Evolutionary conservation across 805 yeast species (phyloP), one percentile per base, ranked within the genome.

Genomic region (Ogataea chonburiensis): DNA sequence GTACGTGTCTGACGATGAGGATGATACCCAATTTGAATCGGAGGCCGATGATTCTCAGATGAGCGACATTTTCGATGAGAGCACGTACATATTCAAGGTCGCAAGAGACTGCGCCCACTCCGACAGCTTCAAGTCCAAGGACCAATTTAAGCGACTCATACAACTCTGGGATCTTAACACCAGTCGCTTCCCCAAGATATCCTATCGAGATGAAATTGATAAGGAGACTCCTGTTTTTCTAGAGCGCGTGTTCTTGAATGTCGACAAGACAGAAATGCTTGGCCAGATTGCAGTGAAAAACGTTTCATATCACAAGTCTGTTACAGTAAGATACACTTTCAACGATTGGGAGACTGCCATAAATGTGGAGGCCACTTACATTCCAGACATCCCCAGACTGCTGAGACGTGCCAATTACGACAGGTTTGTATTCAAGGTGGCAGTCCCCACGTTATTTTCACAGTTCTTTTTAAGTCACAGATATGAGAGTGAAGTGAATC

Each of bases 281-380:
- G 97, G 96, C 2, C 79, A 79, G 35, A 67, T 89, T 29, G 85
- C 91, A 3, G 96, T 85, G 17, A 75, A 77, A 51, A 91, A 89
- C 63, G 36, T 86, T 4, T 68, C 81, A 8, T 89, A 68, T 60
- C 71, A 76, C 22, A 89, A 89, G 59, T 54, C 61, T 17, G 82
- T 91, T 13, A 71, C 76, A 11, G 71, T 85, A 11, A 69, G 88
- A 37, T 89, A 86, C 61, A 77, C 96, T 0, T 67, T 79, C 45
- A 87, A 91, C 56, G 63, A 70, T 50, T 89, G 98, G 98, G 65
- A 64, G 27, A 80, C 94, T 0, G 75, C 80, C 15, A 69, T 77
- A 26, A 91, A 84, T 54, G 73, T 81, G 20, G 78, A 77, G 26
- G 83, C 89, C 4, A 46, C 55, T 3, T 87, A 75, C 61, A 67